Percentiles rank a stretch among this genome's conserved stretches.
Conservation (phyloP, 805 yeast genomes). For the Candida hispaniensis region DNA sequence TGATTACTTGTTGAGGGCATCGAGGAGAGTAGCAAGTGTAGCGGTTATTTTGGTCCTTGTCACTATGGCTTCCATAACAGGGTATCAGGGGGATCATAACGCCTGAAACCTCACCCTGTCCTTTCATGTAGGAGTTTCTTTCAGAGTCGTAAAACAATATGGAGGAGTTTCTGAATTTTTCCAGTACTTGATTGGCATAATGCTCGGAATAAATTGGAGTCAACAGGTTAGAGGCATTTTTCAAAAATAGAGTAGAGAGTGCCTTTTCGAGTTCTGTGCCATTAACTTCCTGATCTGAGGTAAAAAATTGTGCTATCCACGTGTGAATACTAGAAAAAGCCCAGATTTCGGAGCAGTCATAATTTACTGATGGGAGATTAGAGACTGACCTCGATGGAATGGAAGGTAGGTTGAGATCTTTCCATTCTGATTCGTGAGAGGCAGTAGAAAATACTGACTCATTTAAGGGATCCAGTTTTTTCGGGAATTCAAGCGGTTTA, state of each 20-base stretch:
- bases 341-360: constrained; percentile 11
- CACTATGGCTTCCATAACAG: constrained; percentile 8
- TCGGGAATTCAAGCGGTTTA: too few species aligned
- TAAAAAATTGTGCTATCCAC: constrained; percentile 8
- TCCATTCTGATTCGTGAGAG: constrained; percentile 4
- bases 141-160: constrained; percentile 8
- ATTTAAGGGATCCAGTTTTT: too few species aligned
- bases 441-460: too few species aligned
- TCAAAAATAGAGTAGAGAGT: constrained; percentile 5
- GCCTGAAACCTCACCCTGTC: constrained; percentile 9
- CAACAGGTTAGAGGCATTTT: constrained; percentile 8
- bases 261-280: constrained; percentile 5
- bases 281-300: constrained; percentile 7
- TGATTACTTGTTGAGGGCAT: constrained; percentile 8
- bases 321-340: constrained; percentile 5
- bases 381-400: constrained; percentile 7
- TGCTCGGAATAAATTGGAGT: constrained; percentile 7
- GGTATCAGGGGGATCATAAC: constrained; percentile 5
- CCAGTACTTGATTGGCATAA: constrained; percentile 13
- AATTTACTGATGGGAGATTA: constrained; percentile 3
- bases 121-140: constrained; percentile 7
- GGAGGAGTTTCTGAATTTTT: neutral
- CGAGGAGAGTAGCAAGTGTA: constrained; percentile 9
- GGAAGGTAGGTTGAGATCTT: constrained; percentile 8
- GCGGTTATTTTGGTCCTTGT: constrained; percentile 3